Evolutionary conservation across 768 basidiomycete species (phyloP).

Genomic region (Nidularia pulvinata): DNA sequence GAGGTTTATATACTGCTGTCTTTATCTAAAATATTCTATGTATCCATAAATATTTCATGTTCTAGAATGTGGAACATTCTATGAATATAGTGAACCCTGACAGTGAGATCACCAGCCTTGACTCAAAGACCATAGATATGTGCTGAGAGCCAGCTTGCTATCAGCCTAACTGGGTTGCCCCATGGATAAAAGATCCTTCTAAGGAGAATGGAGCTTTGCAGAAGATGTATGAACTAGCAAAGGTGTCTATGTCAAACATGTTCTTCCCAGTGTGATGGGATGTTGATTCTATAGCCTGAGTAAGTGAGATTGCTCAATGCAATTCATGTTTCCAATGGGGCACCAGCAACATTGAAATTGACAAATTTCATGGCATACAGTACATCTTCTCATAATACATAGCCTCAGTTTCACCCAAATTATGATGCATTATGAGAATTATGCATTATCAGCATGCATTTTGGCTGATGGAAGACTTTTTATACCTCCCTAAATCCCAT

Average conservation of each 20-base stretch:
- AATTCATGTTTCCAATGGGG: background rate
- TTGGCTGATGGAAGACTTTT: no score
- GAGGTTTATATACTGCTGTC: no score
- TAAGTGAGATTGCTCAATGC: background rate
- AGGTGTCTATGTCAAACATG: background rate
- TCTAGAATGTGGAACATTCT: no score
- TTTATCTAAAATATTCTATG: no score
- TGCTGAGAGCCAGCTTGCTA: background rate
- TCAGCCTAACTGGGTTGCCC: background rate
- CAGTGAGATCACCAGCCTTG: background rate
- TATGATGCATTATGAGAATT: no score
- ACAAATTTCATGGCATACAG: no score
- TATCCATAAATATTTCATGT: no score
- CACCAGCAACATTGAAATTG: background rate
- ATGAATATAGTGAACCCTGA: no score
- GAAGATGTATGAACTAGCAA: background rate
- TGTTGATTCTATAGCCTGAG: background rate
- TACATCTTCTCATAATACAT: no score
- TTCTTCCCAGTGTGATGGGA: background rate
- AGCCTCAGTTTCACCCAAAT: no score
- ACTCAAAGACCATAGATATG: background rate
- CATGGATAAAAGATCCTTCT: background rate
- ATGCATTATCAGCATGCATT: no score
- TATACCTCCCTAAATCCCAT: no score
- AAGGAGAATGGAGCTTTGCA: background rate